Evolutionary conservation across 768 basidiomycete genomes (phyloP).

Genomic region (Lactifluus pinguis): DNA sequence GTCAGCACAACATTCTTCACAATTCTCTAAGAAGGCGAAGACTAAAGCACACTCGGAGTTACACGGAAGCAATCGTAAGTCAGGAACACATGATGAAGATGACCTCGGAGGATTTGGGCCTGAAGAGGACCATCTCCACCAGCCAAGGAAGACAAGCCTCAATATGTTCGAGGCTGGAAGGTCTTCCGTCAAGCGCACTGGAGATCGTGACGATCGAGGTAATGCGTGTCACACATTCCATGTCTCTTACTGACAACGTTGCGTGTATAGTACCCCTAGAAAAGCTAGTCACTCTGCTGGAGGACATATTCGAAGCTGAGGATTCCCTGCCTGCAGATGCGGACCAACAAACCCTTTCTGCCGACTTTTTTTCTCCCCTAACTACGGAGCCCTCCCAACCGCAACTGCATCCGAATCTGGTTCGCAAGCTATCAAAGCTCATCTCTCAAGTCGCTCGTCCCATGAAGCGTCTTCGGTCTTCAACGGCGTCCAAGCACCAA

Average conservation of each 20-base stretch:
- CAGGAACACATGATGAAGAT: slow-evolving; percentile 17
- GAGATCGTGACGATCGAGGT: slow-evolving; percentile 75
- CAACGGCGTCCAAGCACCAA: slow-evolving; percentile 29
- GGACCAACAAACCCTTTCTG: slow-evolving; percentile 40
- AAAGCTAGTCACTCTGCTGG: slow-evolving; percentile 65
- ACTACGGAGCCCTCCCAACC: slow-evolving; percentile 53
- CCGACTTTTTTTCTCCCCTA: slow-evolving; percentile 55
- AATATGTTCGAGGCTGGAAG: slow-evolving; percentile 30
- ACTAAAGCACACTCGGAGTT: background rate
- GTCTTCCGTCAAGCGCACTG: slow-evolving; percentile 50
- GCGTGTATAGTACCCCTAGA: slow-evolving; percentile 49
- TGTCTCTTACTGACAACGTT: background rate
- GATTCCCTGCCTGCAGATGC: slow-evolving; percentile 57
- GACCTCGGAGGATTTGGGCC: slow-evolving; percentile 28
- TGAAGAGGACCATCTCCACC: slow-evolving; percentile 31
- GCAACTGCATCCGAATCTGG: slow-evolving; percentile 44
- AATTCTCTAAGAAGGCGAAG: slow-evolving; percentile 14
- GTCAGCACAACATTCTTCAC: slow-evolving; percentile 9
- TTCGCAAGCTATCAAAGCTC: slow-evolving; percentile 63
- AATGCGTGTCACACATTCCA: background rate
- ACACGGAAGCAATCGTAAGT: slow-evolving; percentile 10
- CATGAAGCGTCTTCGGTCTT: slow-evolving; percentile 52
- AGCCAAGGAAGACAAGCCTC: slow-evolving; percentile 27
- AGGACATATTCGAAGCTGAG: slow-evolving; percentile 80
- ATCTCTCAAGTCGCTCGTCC: slow-evolving; percentile 61